Base-by-base conservation (phyloP, 768 basidiomycete species). In the Chiua virens region DNA sequence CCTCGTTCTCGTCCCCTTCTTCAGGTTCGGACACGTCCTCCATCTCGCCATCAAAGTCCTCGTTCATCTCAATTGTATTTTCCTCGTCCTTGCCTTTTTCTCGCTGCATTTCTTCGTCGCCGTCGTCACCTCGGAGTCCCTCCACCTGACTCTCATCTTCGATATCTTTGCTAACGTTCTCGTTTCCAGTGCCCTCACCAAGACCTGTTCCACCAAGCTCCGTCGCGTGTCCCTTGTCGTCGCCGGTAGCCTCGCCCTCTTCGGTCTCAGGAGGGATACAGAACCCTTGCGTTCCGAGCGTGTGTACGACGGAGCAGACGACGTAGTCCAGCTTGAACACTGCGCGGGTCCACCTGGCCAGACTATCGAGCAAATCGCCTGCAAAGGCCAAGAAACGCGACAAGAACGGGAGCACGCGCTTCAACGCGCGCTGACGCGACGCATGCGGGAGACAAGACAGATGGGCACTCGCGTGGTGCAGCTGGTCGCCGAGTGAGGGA, bases 81-180 rank as follows among this genome's bases (percentile, higher is more conserved):
- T 84, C 81, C 36, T 87, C 79, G 48, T 84, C 82, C 22, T 77
- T 70, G 10, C 60, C 62, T 14, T 73, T 67, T 21, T 80, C 77
- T 17, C 79, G 70, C 38, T 58, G 47, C 8, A 25, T 28, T 17
- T 57, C 57, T 1, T 23, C 69, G 9, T 56, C 54, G 15, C 68
- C 75, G 3, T 79, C 76, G 18, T 90, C 86, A 14, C 82, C 88
- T 64, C 85, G 81, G 21, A 98, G 74, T 0, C 97, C 97, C 61
- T 99, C 97, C 8, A 98, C 89, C 61, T 99, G 96, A 61, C 89
- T 88, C 71, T 98, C 94, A 50, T 98, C 94, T 63, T 95, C 86
- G 47, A 98, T 94, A 64, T 98, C 90, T 61, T 93, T 87, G 75
- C 90, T 93, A 50, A 94, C 87, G 61, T 98, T 88, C 66, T 96